Base-by-base conservation (phyloP, 2,329 filamentous ascomycete species). In the Thelonectria olida region DNA sequence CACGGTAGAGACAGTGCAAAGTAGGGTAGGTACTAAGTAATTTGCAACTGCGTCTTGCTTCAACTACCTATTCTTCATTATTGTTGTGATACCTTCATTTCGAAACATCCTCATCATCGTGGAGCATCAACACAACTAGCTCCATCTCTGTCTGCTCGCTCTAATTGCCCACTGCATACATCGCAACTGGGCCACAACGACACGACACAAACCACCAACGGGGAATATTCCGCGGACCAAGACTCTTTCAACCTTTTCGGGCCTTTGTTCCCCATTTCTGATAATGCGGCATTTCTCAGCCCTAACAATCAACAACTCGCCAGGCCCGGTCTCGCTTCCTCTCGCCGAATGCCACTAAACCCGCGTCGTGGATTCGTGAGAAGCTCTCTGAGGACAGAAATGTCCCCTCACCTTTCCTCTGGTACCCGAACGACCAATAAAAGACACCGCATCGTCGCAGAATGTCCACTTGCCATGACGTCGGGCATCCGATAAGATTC, bases 381-480 rank as follows among this genome's bases (percentile, higher is more conserved):
- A 44, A 44, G 6, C 19, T 44, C 7, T 22, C 59, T 56, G 2
- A 22, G 15, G 17, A 12, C 17, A n/a, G 38, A 8, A 8, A 12
- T 44, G 27, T 47, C 62, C 56, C 53, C 62, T 58, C 65, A 12
- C 23, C 23, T 47, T 60, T 51, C 53, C 62, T 58, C 65, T 10
- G 15, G 31, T 34, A 34, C 20, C 31, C 41, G 47, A 61, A 52
- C 31, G 44, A 47, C 69, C 69, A 71, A 71, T 71, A 2, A 61
- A 49, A 57, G 41, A 54, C 41, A 28, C 27, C 17, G 12, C 41
- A 7, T 9, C 12, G 15, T 15, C 10, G 15, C 48, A 54, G 17
- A 28, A 61, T 59, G 45, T 50, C 60, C 69, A 67, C 59, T 12
- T 25, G 19, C n/a, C 39, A 64, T 71, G 67, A 68, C 66, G 64